Evolutionary conservation across 306 rosid genomes (phyloP).

Genomic region (Lathyrus aphaca): DNA sequence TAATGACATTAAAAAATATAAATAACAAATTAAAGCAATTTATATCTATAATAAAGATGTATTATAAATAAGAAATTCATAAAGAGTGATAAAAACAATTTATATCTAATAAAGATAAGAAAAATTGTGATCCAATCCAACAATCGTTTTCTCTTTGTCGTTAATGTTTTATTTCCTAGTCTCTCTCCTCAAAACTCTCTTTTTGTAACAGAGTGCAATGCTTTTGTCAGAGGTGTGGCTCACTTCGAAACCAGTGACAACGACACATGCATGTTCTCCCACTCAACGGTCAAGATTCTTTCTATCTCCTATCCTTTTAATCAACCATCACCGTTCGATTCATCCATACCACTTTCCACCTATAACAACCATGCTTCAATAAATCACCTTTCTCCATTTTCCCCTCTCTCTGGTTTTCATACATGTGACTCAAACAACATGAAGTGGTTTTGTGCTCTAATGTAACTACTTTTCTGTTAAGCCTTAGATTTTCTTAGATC

Average conservation of each 20-base stretch:
- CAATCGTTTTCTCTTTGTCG: slow-evolving; percentile 38
- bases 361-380: slow-evolving; percentile 59
- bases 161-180: slow-evolving; percentile 9
- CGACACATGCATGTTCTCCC: slow-evolving; percentile 86
- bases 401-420: slow-evolving; percentile 28
- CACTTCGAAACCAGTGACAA: slow-evolving; percentile 69
- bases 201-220: slow-evolving; percentile 35
- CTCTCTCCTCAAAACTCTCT: neutral
- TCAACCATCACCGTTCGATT: slow-evolving; percentile 44
- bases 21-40: too few species aligned
- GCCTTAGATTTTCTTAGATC: slow-evolving; percentile 58
- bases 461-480: slow-evolving; percentile 43
- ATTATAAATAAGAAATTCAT: too few species aligned
- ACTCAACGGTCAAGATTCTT: slow-evolving; percentile 63
- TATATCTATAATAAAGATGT: too few species aligned
- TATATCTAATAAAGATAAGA: neutral
- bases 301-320: slow-evolving; percentile 34
- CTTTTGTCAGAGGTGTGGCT: slow-evolving; percentile 46
- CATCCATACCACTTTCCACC: neutral
- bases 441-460: slow-evolving; percentile 15
- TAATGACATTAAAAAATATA: too few species aligned
- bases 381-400: slow-evolving; percentile 1
- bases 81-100: too few species aligned
- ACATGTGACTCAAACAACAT: slow-evolving; percentile 37
- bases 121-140: neutral